phyloP scores from a whole-genome alignment of 768 basidiomycete species.

The Leccinum uliginosum region DNA sequence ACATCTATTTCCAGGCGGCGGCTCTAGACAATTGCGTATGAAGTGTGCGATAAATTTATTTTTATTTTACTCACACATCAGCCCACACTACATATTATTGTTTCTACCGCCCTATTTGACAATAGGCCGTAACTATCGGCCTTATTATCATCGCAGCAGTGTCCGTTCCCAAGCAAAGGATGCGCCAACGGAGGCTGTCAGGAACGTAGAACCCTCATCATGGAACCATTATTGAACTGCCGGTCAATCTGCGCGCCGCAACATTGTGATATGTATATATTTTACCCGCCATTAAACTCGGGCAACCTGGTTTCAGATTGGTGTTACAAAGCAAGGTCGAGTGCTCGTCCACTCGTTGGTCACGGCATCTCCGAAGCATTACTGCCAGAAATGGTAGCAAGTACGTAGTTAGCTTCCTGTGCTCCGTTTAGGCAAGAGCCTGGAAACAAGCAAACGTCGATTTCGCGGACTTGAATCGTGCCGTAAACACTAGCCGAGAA shows the following conservation, averaged over 20 bases:
- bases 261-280: background rate
- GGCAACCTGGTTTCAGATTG: background rate
- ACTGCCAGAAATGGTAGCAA: background rate
- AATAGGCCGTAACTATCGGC: background rate
- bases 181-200: background rate
- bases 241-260: background rate
- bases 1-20: background rate
- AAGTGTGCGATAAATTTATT: background rate
- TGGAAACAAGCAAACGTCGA: background rate
- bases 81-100: background rate
- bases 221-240: background rate
- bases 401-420: background rate
- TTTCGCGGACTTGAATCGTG: background rate
- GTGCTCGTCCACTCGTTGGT: background rate
- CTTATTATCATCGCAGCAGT: constrained; percentile 1
- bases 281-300: background rate
- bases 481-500: background rate
- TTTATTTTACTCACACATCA: background rate
- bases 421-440: background rate
- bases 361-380: background rate
- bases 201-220: background rate
- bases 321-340: background rate
- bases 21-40: background rate
- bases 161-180: constrained; percentile 1
- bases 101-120: background rate